phyloP scores from a whole-genome alignment of 148 eudicot species.

The Silene conica region DNA sequence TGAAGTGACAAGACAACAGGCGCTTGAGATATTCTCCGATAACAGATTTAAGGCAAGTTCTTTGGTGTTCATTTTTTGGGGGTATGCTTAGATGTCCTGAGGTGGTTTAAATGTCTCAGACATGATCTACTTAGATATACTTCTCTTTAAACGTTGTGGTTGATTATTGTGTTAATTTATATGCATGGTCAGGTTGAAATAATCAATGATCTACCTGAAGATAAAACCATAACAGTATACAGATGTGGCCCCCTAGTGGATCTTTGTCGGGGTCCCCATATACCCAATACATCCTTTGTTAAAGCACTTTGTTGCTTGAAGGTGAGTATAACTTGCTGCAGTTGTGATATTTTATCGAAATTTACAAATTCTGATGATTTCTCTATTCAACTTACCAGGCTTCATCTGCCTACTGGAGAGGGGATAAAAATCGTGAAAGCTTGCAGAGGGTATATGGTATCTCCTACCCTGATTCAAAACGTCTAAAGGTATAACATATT shows the following conservation, averaged over 20 bases:
- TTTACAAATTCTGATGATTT: constrained; percentile 9
- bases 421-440: constrained; percentile 88
- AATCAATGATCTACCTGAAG: constrained; percentile 86
- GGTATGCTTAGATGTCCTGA: neutral
- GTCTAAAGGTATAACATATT: constrained; percentile 51
- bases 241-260: constrained; percentile 99
- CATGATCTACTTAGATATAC: neutral
- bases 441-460: constrained; percentile 98
- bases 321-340: constrained; percentile 34
- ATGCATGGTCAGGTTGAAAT: constrained; percentile 66
- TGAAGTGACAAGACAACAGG: constrained; percentile 89
- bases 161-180: constrained; percentile 10
- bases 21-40: constrained; percentile 89
- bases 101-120: neutral
- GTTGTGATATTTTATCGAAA: neutral
- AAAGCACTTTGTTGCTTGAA: constrained; percentile 88
- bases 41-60: constrained; percentile 74
- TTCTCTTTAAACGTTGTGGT: neutral
- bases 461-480: constrained; percentile 79
- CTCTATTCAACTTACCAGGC: constrained; percentile 44
- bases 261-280: constrained; percentile 98
- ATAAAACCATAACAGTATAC: constrained; percentile 94
- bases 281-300: constrained; percentile 88
- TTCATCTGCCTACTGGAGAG: constrained; percentile 98
- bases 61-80: neutral